A percentile compares a stretch with the other conserved stretches of the same genome.
Conservation (phyloP, 768 basidiomycete species). For the Mrakia hoshinonis region DNA sequence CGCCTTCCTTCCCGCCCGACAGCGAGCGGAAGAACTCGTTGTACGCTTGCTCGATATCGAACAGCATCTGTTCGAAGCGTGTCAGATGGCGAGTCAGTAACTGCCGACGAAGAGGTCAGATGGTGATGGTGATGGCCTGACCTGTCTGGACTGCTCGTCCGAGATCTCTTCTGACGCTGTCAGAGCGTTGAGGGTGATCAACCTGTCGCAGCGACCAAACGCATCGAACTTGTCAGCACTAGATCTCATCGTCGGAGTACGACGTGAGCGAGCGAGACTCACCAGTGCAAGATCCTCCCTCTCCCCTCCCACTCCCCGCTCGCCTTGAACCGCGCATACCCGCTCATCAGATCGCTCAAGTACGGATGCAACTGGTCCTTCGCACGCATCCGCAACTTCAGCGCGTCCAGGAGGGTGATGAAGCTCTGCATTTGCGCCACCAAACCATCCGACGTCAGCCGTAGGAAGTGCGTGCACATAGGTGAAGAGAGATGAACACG, state of each 20-base stretch:
- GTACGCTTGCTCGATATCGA: constrained; percentile 94
- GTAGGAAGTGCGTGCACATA: not conserved
- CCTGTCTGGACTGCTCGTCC: constrained; percentile 90
- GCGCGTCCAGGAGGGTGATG: constrained; percentile 97
- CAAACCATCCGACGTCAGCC: constrained; percentile 6
- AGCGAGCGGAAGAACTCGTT: constrained; percentile 66
- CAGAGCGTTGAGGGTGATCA: constrained; percentile 94
- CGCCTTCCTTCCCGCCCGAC: constrained; percentile 26
- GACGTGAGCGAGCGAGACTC: constrained; percentile 33
- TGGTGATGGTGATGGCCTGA: constrained; percentile 45
- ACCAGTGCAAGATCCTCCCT: constrained; percentile 89
- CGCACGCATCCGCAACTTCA: constrained; percentile 83
- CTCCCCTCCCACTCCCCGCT: constrained; percentile 95
- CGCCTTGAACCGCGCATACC: constrained; percentile 87
- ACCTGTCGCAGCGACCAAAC: constrained; percentile 46
- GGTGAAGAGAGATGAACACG: not conserved
- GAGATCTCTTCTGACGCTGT: constrained; percentile 92
- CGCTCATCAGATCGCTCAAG: constrained; percentile 86
- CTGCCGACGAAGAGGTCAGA: not conserved
- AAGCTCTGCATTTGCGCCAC: constrained; percentile 55
- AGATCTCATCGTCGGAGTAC: not conserved
- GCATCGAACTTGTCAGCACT: not conserved
- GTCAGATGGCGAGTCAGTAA: not conserved
- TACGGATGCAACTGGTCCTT: constrained; percentile 95
- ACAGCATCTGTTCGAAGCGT: constrained; percentile 56